Evolutionary conservation across 2,329 filamentous ascomycete species (phyloP), one percentile per base, ranked within the genome.

Genomic region (Teratosphaeria zuluensis): DNA sequence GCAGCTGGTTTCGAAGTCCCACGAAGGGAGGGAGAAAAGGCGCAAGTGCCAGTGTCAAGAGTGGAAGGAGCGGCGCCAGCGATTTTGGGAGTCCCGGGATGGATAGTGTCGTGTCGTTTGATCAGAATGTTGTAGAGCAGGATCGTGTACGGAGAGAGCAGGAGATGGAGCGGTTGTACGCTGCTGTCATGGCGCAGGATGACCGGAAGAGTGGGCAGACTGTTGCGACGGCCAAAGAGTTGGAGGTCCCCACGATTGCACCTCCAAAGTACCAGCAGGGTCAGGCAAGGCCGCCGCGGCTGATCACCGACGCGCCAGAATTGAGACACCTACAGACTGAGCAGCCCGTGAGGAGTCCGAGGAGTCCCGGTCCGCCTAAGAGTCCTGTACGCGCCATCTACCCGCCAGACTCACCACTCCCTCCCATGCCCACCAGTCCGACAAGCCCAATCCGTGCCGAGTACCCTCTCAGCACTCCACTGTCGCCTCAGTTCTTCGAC

Each of bases 111-210:
- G 81, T 81, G 16, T 85, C 84, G 24, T 89, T 96, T 60, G 90
- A 96, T 72, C 85, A 87, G 60, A 81, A 81, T 60, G 82, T 96
- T 16, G 81, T 96, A 28, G 83, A 87, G 60, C 81, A 83, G 61
- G 89, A 96, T 74, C 84, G 82, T 70, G 80, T 82, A 68, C 86
- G 87, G 77, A 85, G 89, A 63, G 86, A 94, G 73, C 80, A 86
- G 64, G 89, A 96, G 72, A 85, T 96, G 73, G 91, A 96, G 73
- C 85, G 89, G 67, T 85, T 97, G 72, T 97, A 96, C 75, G 90
- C 86, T 62, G 88, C 91, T 65, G 92, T 96, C 63, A 88, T 96
- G 85, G 90, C 91, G 72, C 89, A 95, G 66, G 92, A 96, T 63
- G 80, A 79, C 53, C 75, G 53, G 51, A 38, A 53, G 52, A 31